A percentile compares a stretch with the other conserved stretches of the same genome.
Evolutionary conservation across 208 protist species (phyloP).

Genomic region (Leishmania tarentolae): DNA sequence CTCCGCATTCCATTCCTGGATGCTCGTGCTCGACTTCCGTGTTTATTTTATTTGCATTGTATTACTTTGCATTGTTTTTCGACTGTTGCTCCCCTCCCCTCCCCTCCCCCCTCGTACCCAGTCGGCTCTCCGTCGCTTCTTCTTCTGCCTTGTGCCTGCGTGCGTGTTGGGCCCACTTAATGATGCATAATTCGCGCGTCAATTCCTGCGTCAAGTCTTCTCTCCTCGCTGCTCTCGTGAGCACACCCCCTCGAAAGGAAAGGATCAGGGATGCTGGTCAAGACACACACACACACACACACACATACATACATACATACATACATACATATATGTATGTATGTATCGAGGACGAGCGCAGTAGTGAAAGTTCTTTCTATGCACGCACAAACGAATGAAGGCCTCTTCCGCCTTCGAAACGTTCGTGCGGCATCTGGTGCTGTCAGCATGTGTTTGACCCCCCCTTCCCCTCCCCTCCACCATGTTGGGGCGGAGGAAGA

Average conservation of each 20-base stretch:
- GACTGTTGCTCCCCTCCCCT: neutral
- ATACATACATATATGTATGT: neutral
- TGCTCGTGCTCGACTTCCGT: neutral
- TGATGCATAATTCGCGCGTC: neutral
- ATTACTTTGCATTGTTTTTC: no score
- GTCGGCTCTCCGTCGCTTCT: neutral
- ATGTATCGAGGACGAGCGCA: neutral
- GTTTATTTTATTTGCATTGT: neutral
- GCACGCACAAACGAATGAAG: neutral
- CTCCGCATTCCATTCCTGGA: neutral
- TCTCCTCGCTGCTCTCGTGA: neutral
- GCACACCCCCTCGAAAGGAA: neutral
- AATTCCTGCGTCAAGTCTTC: neutral
- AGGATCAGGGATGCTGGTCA: neutral
- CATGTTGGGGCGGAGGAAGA: neutral
- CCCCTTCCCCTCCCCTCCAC: neutral
- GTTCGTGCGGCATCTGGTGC: neutral
- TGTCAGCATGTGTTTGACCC: neutral
- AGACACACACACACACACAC: neutral
- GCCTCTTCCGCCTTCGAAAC: neutral
- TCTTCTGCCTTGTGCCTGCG: neutral
- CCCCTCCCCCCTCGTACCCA: no score
- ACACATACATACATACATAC: neutral
- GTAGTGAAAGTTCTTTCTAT: neutral
- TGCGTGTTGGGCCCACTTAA: neutral